phyloP scores from a whole-genome alignment of 2,329 filamentous ascomycete species.

The Cladorrhinum sp. region DNA sequence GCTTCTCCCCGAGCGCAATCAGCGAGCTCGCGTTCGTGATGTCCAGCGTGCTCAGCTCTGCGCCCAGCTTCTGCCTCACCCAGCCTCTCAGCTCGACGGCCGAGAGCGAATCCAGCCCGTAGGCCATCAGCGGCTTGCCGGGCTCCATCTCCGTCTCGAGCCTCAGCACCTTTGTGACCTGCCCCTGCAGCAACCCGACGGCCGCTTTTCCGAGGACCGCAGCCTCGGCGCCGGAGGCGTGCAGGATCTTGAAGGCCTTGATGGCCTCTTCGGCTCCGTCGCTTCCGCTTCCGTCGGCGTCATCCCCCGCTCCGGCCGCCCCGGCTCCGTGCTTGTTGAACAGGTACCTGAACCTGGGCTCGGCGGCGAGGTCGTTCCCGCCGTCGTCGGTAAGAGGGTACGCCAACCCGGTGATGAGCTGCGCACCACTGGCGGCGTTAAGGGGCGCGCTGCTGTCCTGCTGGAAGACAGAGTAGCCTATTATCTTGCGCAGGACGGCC shows the following conservation, averaged over 20 bases:
- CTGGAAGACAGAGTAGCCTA: slow-evolving; percentile 31
- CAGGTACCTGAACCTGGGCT: slow-evolving; percentile 16
- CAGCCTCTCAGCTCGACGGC: slow-evolving; percentile 33
- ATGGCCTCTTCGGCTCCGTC: neutral
- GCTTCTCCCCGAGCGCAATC: slow-evolving; percentile 18
- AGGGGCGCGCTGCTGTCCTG: slow-evolving; percentile 16
- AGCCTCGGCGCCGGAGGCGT: slow-evolving; percentile 6
- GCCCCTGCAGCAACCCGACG: slow-evolving; percentile 2
- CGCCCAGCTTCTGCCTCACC: slow-evolving; percentile 29
- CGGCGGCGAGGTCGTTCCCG: slow-evolving; percentile 6
- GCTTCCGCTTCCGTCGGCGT: neutral
- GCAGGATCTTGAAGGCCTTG: slow-evolving; percentile 10
- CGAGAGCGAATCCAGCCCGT: slow-evolving; percentile 33
- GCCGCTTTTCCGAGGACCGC: slow-evolving; percentile 5
- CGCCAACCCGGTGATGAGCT: slow-evolving; percentile 28
- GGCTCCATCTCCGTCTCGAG: slow-evolving; percentile 21
- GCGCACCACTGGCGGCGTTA: slow-evolving; percentile 20
- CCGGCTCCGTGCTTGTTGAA: slow-evolving; percentile 4
- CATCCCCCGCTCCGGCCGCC: neutral
- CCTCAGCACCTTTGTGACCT: slow-evolving; percentile 17
- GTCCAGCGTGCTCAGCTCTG: slow-evolving; percentile 22
- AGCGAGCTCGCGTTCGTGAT: slow-evolving; percentile 22
- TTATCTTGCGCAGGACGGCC: slow-evolving; percentile 28
- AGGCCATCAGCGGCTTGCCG: slow-evolving; percentile 17
- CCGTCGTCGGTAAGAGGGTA: slow-evolving; percentile 10